Base-by-base conservation (phyloP, 306 rosid genomes). In the Trifolium subterraneum region DNA sequence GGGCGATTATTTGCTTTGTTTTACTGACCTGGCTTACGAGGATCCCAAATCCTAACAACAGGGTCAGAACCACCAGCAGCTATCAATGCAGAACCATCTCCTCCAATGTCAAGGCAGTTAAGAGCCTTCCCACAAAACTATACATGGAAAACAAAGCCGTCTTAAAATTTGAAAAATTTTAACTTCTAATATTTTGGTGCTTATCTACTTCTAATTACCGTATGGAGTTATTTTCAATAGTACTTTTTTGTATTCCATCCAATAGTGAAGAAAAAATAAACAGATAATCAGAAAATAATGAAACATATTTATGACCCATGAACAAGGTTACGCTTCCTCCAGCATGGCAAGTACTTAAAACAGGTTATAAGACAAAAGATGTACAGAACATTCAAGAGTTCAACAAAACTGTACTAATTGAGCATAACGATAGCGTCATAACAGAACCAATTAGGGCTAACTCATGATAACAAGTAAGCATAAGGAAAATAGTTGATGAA, bases 11-110 rank as follows among this genome's bases (percentile, higher is more conserved):
- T 72, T 56, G 70, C 31, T 56, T 68, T 48, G 19, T 51, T 74
- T 41, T 72, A 64, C 75, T 70, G 47, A 92, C 99, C 97, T 88
- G 96, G 97, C 60, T 86, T 94, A 55, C 96, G 96, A 71, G 99
- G 99, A 87, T 94, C 98, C 99, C 99, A 94, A 85, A 94, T 79
- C 85, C 97, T 85, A 78, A 94, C 50, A 72, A 89, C 69, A 31
- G 95, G 87, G 51, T 94, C 99, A 42, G 97, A 92, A 79, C 93
- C 96, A 75, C 93, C 98, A 51, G 87, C 95, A 60, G 89, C 96
- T 35, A 94, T 84, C 54, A 94, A 76, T 64, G 93, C 69, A 68
- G 92, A 90, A 71, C 93, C 83, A 84, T 94, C 99, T 68, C 90
- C 99, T 33, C 99, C 97, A 79, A 92, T 70, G 85, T 94, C 96